Base-by-base conservation (phyloP, 768 basidiomycete species). In the Arthromyces matolae region DNA sequence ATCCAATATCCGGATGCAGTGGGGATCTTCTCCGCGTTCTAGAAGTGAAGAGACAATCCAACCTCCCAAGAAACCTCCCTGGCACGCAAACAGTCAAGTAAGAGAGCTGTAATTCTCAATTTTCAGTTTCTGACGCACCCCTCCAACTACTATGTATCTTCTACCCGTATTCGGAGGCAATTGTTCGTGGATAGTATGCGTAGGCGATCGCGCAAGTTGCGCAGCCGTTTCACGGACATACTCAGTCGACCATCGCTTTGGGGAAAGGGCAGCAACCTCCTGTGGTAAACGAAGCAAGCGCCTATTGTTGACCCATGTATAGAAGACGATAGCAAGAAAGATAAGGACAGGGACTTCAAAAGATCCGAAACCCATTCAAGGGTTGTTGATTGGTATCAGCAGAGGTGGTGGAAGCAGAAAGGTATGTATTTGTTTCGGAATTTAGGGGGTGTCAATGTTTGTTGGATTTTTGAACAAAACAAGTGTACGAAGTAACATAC, bases 61-160 rank as follows among this genome's bases (percentile, higher is more conserved):
- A 6, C 85, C 84, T 10, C 87, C 87, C 3, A 89, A 64, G 50
- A 89, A 88, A 1, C 87, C 87, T 4, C 80, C 79, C 86, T 88
- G 31, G n/a, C 12, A 48, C 19, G 9, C 25, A 10, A 42, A 28
- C 28, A 14, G 28, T 31, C 38, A 50, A 45, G 16, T 24, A 19
- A 23, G 22, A 42, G 13, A 29, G 20, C 20, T 18, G 47, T 9
- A 36, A 20, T 42, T 6, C 13, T 22, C 6, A 18, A 12, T 27
- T 22, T 13, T n/a, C n/a, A n/a, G n/a, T 34, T 33, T 42, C n/a
- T 1, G 35, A 58, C 53, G 32, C 35, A 76, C 85, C 55, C 88
- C 87, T 46, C 88, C 88, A 29, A 86, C 75, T 4, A 90, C 73
- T 49, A 89, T 86, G 60, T 90, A 89, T 40, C 81, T 72, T 46